Conservation (phyloP, 805 yeast species). For the Sugiyamaella smithiae region DNA sequence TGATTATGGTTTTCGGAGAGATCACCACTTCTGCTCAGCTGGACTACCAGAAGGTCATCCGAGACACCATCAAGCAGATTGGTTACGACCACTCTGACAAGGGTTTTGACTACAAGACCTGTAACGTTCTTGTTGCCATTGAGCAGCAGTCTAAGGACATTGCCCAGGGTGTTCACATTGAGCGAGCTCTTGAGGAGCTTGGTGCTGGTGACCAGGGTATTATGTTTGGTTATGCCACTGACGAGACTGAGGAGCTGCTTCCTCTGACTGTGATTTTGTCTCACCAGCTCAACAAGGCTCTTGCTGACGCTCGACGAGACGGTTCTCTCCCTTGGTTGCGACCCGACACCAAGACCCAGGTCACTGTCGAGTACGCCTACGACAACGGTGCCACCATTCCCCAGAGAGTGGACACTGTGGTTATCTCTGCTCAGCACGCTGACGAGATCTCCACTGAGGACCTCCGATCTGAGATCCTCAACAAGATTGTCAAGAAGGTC, state of each 20-base stretch:
- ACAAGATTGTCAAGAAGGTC: conserved; percentile 86
- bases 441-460: conserved; percentile 93
- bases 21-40: conserved; percentile 94
- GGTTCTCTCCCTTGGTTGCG: conserved; percentile 95
- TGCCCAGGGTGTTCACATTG: conserved; percentile 98
- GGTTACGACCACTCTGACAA: conserved; percentile 95
- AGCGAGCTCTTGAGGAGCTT: conserved; percentile 88
- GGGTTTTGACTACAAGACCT: conserved; percentile 99
- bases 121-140: conserved; percentile 97
- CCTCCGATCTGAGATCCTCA: conserved; percentile 71
- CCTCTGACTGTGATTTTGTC: conserved; percentile 93
- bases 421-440: conserved; percentile 96
- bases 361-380: conserved; percentile 91
- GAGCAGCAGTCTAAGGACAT: conserved; percentile 99
- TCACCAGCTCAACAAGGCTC: conserved; percentile 93
- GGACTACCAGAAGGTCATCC: conserved; percentile 95
- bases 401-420: conserved; percentile 94
- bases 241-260: conserved; percentile 95
- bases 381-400: conserved; percentile 96
- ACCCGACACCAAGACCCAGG: conserved; percentile 99
- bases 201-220: conserved; percentile 99
- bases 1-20: conserved; percentile 99
- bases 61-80: conserved; percentile 97
- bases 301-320: conserved; percentile 96
- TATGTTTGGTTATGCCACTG: conserved; percentile 99